Evolutionary conservation across 1,284 basidiomycete species (phyloP).

Genomic region (Fomitopsis pinicola): DNA sequence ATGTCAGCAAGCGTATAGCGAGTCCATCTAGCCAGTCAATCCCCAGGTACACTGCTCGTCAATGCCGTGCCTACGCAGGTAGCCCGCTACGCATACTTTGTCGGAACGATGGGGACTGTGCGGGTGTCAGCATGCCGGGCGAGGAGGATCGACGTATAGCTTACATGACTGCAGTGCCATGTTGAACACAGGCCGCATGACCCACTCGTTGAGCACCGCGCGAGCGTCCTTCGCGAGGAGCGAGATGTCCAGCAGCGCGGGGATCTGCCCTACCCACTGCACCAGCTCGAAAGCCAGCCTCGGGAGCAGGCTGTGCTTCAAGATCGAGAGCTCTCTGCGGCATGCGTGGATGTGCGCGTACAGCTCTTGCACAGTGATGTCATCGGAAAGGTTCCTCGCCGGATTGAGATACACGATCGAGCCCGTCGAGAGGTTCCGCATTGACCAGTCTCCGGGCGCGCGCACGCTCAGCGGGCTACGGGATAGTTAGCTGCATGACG

Average conservation of each 20-base stretch:
- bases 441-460: slow-evolving; percentile 23
- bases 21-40: too few relatives aligned
- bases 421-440: slow-evolving; percentile 24
- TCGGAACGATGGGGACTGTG: slow-evolving; percentile 20
- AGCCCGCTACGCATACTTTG: slow-evolving; percentile 14
- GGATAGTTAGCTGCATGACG: too few relatives aligned
- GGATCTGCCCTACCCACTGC: slow-evolving; percentile 23
- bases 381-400: slow-evolving; percentile 3
- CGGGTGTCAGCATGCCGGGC: neutral
- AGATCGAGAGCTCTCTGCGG: slow-evolving; percentile 22
- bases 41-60: too few relatives aligned
- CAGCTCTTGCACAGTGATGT: slow-evolving; percentile 13
- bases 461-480: slow-evolving; percentile 26
- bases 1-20: too few relatives aligned
- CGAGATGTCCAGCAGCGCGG: slow-evolving; percentile 20
- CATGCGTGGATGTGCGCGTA: slow-evolving; percentile 24
- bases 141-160: slow-evolving; percentile 1
- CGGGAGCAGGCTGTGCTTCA: slow-evolving; percentile 27
- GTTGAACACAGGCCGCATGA: slow-evolving; percentile 19
- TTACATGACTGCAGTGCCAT: slow-evolving; percentile 20
- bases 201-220: slow-evolving; percentile 13
- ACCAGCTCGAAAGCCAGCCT: slow-evolving; percentile 20
- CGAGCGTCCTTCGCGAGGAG: slow-evolving; percentile 16
- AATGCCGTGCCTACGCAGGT: too few relatives aligned
- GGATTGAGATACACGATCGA: slow-evolving; percentile 22